Conservation (phyloP, 768 basidiomycete genomes). For the Podaxis rugospora region DNA sequence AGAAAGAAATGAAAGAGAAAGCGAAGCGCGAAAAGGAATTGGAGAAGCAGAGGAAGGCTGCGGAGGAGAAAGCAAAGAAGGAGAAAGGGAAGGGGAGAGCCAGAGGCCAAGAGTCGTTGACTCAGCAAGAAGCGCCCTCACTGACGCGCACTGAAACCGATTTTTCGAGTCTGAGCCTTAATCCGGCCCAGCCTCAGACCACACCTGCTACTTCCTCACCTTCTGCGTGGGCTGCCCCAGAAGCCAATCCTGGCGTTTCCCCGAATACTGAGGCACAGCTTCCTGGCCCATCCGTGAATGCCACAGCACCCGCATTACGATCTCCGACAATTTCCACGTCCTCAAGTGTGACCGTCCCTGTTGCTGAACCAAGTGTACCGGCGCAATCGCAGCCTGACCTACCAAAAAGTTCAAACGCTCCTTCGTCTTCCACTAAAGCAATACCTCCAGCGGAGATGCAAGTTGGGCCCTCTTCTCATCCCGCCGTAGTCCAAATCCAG, state of each 20-base stretch:
- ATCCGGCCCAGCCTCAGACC: neutral
- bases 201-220: neutral
- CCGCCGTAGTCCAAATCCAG: neutral
- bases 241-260: neutral
- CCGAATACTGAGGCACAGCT: neutral
- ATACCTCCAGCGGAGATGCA: neutral
- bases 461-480: neutral
- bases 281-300: neutral
- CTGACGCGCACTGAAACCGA: neutral
- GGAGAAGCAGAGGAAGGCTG: slow-evolving; percentile 24
- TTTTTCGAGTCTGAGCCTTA: neutral
- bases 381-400: neutral
- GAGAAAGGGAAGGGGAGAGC: slow-evolving; percentile 19
- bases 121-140: neutral
- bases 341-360: neutral
- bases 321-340: neutral
- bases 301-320: neutral
- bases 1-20: slow-evolving; percentile 19
- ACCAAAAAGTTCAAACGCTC: neutral
- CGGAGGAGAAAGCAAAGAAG: slow-evolving; percentile 21
- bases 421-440: no score
- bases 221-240: neutral
- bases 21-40: slow-evolving; percentile 23
- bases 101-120: slow-evolving; percentile 4
- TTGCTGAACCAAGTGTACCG: neutral